These are phyloP conservation scores for Pseudopediastrum boryanum DNA, from an alignment of 139 green algal species.

Conservation along the genomic window DNA sequence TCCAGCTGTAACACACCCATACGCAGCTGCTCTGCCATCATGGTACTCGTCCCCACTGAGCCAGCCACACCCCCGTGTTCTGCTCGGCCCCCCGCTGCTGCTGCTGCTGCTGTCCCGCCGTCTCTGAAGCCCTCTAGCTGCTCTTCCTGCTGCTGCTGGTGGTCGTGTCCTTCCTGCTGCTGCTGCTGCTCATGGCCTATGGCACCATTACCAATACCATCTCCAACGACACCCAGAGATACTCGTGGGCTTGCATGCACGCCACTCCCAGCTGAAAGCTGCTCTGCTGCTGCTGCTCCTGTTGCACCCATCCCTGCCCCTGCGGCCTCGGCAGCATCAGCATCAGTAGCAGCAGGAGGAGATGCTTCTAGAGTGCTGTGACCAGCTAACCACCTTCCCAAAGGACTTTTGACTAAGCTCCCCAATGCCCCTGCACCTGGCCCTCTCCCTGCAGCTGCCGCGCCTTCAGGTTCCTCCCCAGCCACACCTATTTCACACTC, in stretches of 20 bases:
- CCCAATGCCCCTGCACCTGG: background rate
- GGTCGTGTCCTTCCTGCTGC: background rate
- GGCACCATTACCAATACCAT: no score
- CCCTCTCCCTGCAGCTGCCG: background rate
- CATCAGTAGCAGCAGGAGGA: background rate
- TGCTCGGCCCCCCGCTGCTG: background rate
- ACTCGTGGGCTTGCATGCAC: no score
- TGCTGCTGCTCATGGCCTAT: constrained; percentile 23
- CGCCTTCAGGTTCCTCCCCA: background rate
- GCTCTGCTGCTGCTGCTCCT: constrained; percentile 6
- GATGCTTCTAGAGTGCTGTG: background rate
- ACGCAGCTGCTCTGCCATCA: no score
- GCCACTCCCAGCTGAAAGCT: no score
- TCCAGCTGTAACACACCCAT: no score
- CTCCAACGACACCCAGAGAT: no score
- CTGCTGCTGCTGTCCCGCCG: background rate
- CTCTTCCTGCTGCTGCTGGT: constrained; percentile 7
- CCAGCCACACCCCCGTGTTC: background rate
- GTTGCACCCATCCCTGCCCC: background rate
- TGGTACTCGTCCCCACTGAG: background rate
- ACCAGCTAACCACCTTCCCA: background rate
- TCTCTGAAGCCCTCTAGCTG: background rate
- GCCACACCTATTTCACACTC: no score
- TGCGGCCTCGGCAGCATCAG: background rate
- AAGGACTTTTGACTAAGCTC: background rate